phyloP scores from a whole-genome alignment of 2,329 filamentous ascomycete genomes.

The Fusarium sp. region DNA sequence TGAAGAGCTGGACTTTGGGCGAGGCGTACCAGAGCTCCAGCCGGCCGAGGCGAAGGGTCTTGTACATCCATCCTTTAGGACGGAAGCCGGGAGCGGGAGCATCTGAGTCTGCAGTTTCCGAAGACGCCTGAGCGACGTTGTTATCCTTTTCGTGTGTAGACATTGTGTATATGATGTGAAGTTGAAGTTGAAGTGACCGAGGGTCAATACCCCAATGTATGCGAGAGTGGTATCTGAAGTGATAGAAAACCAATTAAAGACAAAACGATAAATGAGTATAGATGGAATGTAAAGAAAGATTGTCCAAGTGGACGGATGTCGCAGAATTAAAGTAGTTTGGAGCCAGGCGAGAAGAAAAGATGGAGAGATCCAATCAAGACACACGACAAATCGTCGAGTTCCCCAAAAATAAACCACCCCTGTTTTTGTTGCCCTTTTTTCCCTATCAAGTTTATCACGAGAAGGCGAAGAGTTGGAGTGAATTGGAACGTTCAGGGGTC shows the following conservation, averaged over 20 bases:
- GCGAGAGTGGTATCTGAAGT: not conserved
- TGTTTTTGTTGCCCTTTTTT: slow-evolving; percentile 1
- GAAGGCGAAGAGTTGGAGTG: slow-evolving; percentile 9
- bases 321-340: slow-evolving; percentile 36
- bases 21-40: slow-evolving; percentile 77
- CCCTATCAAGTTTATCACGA: slow-evolving; percentile 16
- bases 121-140: slow-evolving; percentile 26
- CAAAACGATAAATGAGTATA: not conserved
- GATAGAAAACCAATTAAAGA: not conserved
- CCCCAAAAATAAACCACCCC: slow-evolving; percentile 41
- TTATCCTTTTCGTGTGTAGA: slow-evolving; percentile 46
- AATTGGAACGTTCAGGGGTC: slow-evolving; percentile 17
- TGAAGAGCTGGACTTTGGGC: slow-evolving; percentile 75
- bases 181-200: not conserved
- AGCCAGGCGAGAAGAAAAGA: slow-evolving; percentile 5
- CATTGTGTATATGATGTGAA: slow-evolving; percentile 35
- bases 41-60: slow-evolving; percentile 65
- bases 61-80: slow-evolving; percentile 75
- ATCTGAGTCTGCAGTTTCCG: slow-evolving; percentile 30
- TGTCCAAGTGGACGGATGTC: slow-evolving; percentile 4
- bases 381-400: slow-evolving; percentile 21
- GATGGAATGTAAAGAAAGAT: not conserved
- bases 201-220: slow-evolving; percentile 17
- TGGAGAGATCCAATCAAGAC: slow-evolving; percentile 28
- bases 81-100: slow-evolving; percentile 44